Conservation (phyloP, 177 flowering plant genomes). For the Telopea speciosissima region DNA sequence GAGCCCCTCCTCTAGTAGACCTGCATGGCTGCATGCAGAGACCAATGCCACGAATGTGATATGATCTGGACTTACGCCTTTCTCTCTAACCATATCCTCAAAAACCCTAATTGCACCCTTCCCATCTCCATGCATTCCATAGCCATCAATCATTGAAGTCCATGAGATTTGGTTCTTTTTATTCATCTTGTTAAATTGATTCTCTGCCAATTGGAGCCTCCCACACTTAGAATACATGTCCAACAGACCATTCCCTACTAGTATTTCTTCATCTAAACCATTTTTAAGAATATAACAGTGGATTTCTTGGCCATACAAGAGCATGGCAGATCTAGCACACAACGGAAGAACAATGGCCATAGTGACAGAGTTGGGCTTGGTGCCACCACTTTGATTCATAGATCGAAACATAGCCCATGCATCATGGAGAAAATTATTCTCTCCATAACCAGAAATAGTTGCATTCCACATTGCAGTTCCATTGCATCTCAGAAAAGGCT, state of each 20-base stretch:
- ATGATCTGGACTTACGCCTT: conserved; percentile 19
- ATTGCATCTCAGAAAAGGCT: not conserved
- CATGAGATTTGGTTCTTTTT: conserved; percentile 20
- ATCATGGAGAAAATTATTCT: conserved; percentile 15
- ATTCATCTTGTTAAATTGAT: conserved; percentile 17
- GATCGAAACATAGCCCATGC: conserved; percentile 20
- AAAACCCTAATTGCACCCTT: conserved; percentile 18
- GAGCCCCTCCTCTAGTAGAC: conserved; percentile 13
- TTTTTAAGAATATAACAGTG: conserved; percentile 23
- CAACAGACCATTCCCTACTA: conserved; percentile 21
- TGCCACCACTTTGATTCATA: conserved; percentile 7
- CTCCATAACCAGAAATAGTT: conserved; percentile 12
- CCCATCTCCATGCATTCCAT: conserved; percentile 27
- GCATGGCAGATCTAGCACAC: conserved; percentile 18
- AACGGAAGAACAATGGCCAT: conserved; percentile 27
- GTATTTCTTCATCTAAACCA: conserved; percentile 15
- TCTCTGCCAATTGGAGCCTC: conserved; percentile 10
- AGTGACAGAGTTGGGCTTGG: conserved; percentile 21
- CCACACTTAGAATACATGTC: conserved; percentile 29
- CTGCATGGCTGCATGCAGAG: conserved; percentile 11
- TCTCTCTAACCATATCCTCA: conserved; percentile 13
- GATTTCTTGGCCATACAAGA: conserved; percentile 21
- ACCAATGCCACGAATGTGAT: conserved; percentile 23
- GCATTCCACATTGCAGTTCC: conserved; percentile 22
- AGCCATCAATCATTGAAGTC: conserved; percentile 27